Evolutionary conservation across 2,329 filamentous ascomycete species (phyloP), one percentile per base, ranked within the genome.

Genomic region (Pyricularia grisea): DNA sequence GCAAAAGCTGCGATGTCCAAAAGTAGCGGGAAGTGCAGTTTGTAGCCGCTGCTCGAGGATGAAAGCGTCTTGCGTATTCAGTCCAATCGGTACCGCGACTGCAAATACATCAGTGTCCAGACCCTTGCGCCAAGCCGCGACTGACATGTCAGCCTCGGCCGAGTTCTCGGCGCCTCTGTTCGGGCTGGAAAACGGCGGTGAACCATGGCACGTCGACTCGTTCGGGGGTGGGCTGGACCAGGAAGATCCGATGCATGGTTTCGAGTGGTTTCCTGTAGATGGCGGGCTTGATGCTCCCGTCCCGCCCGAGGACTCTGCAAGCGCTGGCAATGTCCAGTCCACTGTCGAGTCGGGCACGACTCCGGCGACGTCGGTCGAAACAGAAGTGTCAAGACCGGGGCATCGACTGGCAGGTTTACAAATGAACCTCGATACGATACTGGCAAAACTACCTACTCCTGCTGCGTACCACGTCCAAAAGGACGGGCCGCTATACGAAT

Each of bases 1-100:
- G 23, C 82, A 84, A 58, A 84, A 84, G 73, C 75, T 83, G 14
- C 77, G 78, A 73, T 84, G 82, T 67, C 79, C 79, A 5, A 82
- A 81, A 68, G 75, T 77, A 31, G 70, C 76, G 0, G 78, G 78
- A 0, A 76, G 76, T 31, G 69, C 74, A 6, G 73, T 73, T 12
- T 84, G 82, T 71, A 75, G 76, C 10, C 78, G 81, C 33, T 84
- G 82, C 70, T 71, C 75, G 27, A 83, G 80, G 71, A 81, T 81
- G 27, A 74, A 76, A 33, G 75, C 77, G 2, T 64, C 74, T 6
- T 84, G 81, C 69, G 69, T 80, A 64, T 84, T 81, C 72, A 84
- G 81, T 50, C 81, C 82, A 11, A 68, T 71, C 30, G 72, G 71
- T 42, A 76, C 42, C 5, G 74, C 20, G 25, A 28, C 12, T 67